A percentile compares a stretch with the other conserved stretches of the same genome.
Evolutionary conservation across 1,284 basidiomycete species (phyloP).

Genomic region (Stygiomarasmius scandens): DNA sequence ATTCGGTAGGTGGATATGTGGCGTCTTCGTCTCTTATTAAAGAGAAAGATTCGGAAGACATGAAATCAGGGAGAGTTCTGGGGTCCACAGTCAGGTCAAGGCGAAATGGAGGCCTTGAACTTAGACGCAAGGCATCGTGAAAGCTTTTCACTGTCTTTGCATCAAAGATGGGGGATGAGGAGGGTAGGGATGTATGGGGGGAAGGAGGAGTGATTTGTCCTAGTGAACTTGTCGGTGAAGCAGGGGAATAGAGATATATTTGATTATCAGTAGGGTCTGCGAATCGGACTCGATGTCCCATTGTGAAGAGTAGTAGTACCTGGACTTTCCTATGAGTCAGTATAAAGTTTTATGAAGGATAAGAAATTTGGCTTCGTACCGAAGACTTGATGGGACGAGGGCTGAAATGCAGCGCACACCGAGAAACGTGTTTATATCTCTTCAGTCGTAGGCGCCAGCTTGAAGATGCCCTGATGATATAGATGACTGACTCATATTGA

Average conservation of each 20-base stretch:
- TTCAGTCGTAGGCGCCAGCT: background rate
- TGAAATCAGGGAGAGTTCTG: background rate
- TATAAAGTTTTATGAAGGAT: background rate
- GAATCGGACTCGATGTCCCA: background rate
- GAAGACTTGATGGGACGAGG: background rate
- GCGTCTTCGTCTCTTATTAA: background rate
- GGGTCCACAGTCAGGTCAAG: slow-evolving; percentile 6
- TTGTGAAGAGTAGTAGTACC: background rate
- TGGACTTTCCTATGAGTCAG: background rate
- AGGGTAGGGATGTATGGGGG: background rate
- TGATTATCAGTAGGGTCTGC: background rate
- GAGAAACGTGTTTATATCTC: background rate
- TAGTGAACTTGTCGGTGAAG: background rate
- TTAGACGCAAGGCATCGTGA: slow-evolving; percentile 1
- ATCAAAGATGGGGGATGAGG: background rate
- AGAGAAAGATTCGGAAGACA: background rate
- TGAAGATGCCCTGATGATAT: background rate
- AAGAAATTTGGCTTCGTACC: background rate
- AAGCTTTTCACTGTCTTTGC: too few species aligned
- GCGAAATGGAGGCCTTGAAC: background rate
- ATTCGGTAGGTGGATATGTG: background rate
- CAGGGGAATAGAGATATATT: background rate
- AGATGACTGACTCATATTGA: background rate
- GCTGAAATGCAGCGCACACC: background rate
- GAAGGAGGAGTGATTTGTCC: slow-evolving; percentile 7